Evolutionary conservation across 208 protist species (phyloP).

Genomic region (Acanthamoeba sp.): DNA sequence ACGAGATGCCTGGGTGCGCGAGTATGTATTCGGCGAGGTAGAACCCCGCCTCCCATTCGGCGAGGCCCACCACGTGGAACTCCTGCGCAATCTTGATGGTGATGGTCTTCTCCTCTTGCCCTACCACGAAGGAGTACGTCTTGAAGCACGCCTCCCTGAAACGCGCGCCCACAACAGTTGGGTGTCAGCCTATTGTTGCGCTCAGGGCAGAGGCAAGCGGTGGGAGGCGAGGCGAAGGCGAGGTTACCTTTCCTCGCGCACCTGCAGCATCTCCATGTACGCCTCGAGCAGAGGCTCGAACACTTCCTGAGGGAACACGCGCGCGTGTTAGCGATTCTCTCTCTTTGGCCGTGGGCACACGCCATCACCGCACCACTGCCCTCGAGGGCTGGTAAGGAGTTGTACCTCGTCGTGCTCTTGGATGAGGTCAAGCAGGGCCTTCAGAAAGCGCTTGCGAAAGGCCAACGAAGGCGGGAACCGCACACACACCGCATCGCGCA

Average conservation of each 20-base stretch:
- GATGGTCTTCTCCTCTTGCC: slow-evolving; percentile 23
- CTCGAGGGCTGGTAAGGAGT: background rate
- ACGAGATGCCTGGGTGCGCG: slow-evolving; percentile 28
- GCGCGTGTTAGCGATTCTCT: background rate
- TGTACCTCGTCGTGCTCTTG: slow-evolving; percentile 29
- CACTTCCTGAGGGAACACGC: slow-evolving; percentile 11
- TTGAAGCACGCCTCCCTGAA: slow-evolving; percentile 50
- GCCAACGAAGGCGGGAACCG: slow-evolving; percentile 16
- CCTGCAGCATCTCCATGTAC: slow-evolving; percentile 60
- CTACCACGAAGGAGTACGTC: background rate
- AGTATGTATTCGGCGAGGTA: slow-evolving; percentile 51
- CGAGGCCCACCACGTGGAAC: slow-evolving; percentile 50
- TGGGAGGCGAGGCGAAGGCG: too few species aligned
- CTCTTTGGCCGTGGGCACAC: too few species aligned
- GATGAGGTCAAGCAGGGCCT: slow-evolving; percentile 31
- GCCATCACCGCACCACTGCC: too few species aligned
- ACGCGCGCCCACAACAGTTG: background rate
- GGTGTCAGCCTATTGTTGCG: too few species aligned
- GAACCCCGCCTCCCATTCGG: slow-evolving; percentile 59
- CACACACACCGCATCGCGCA: slow-evolving; percentile 29
- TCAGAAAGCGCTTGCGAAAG: slow-evolving; percentile 46
- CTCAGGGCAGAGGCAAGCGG: too few species aligned
- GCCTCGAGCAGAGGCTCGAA: slow-evolving; percentile 35
- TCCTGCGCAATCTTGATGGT: slow-evolving; percentile 56
- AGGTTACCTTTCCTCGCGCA: background rate